Evolutionary conservation across 495 filamentous ascomycete genomes (phyloP).

Genomic region (Filosporella fistucella): DNA sequence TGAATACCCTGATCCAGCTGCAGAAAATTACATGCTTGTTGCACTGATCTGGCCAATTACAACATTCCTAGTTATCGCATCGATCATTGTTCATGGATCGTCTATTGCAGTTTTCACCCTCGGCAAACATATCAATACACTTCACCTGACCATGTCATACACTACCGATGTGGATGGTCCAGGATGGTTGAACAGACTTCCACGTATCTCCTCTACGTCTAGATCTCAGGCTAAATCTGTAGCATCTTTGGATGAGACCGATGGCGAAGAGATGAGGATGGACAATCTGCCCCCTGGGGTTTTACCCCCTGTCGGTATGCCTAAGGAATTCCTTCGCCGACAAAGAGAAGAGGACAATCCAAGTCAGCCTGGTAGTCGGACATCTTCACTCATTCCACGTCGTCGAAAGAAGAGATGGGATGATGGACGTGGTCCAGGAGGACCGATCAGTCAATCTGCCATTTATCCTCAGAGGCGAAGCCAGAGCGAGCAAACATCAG

Average conservation of each 20-base stretch:
- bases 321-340: conserved; percentile 78
- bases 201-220: conserved; percentile 80
- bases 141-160: conserved; percentile 93
- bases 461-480: conserved; percentile 67
- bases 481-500: conserved; percentile 24
- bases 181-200: conserved; percentile 90
- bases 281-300: conserved; percentile 71
- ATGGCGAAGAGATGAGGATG: conserved; percentile 48
- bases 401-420: conserved; percentile 54
- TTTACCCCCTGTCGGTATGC: conserved; percentile 67
- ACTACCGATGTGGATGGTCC: conserved; percentile 85
- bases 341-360: conserved; percentile 69
- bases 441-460: conserved; percentile 86
- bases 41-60: conserved; percentile 93
- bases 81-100: conserved; percentile 94
- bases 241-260: conserved; percentile 38
- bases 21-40: conserved; percentile 63
- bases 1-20: conserved; percentile 46
- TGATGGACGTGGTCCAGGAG: conserved; percentile 68
- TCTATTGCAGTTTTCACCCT: conserved; percentile 98
- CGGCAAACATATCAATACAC: conserved; percentile 96
- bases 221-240: conserved; percentile 79
- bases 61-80: conserved; percentile 88
- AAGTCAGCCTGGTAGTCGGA: conserved; percentile 44
- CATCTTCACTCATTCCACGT: conserved; percentile 56